Evolutionary conservation across 768 basidiomycete species (phyloP).

Genomic region (Suillus clintonianus): DNA sequence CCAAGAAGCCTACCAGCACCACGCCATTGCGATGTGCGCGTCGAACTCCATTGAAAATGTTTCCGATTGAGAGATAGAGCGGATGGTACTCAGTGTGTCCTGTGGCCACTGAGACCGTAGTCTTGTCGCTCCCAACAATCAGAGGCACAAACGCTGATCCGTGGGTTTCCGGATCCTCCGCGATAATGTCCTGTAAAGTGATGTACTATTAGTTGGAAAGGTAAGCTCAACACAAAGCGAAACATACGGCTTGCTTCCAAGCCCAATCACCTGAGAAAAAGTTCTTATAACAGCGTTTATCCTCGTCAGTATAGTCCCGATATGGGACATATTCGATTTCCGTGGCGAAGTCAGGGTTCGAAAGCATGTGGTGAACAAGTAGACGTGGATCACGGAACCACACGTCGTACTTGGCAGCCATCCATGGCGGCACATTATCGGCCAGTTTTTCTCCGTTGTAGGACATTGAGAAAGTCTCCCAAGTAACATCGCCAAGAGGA

Average conservation of each 20-base stretch:
- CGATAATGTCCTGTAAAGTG: constrained; percentile 22
- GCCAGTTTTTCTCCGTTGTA: constrained; percentile 19
- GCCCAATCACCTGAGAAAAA: constrained; percentile 31
- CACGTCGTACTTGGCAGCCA: constrained; percentile 24
- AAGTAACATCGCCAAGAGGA: constrained; percentile 26
- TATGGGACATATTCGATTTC: constrained; percentile 21
- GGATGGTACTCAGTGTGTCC: constrained; percentile 29
- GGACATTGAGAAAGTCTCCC: constrained; percentile 23
- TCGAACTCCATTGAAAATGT: constrained; percentile 20
- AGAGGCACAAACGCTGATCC: constrained; percentile 36
- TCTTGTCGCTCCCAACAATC: constrained; percentile 41
- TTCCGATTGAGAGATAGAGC: constrained; percentile 22
- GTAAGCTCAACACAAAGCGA: too few relatives aligned
- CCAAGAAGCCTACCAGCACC: constrained; percentile 20
- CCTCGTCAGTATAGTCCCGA: constrained; percentile 11
- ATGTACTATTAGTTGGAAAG: background rate
- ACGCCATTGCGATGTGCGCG: constrained; percentile 21
- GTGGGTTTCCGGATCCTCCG: constrained; percentile 19
- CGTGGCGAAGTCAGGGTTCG: constrained; percentile 21
- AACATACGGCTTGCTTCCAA: constrained; percentile 33
- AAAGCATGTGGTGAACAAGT: constrained; percentile 20
- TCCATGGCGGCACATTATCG: constrained; percentile 24
- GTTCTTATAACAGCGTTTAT: constrained; percentile 11
- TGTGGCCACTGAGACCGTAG: constrained; percentile 36
- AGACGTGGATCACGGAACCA: constrained; percentile 24